Base-by-base conservation (phyloP, 495 filamentous ascomycete genomes). In the Corynascus novoguineensis region DNA sequence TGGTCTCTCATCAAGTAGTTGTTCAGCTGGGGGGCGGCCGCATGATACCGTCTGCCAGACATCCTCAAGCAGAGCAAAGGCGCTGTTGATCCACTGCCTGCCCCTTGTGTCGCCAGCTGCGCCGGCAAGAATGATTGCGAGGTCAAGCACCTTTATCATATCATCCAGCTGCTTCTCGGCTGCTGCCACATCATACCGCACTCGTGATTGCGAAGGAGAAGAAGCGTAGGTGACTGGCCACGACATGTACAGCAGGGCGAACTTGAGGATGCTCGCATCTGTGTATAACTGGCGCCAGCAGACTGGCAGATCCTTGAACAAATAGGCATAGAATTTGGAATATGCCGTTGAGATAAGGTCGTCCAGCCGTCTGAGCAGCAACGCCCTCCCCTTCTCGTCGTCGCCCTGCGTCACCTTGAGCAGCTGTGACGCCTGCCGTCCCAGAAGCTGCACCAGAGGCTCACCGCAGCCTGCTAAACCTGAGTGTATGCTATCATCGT, bases 231-330 rank as follows among this genome's bases (percentile, higher is more conserved):
- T 34, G n/a, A 52, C 17, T n/a, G 29, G 22, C 12, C 24, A 55
- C 10, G 55, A 37, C 27, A 60, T 31, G 49, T 62, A 82, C 64
- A 54, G 78, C 77, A 70, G 28, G 25, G 64, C 64, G 53, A 76
- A 76, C 57, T 86, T 84, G 59, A 87, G 66, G 17, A 95, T 79
- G 44, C 81, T 83, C 24, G 87, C 89, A 62, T 93, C 87, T 0
- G 86, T 89, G 68, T 87, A 95, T 12, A 95, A 73, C 49, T 83
- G 77, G 15, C 83, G 78, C 90, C 90, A 96, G 66, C 83, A 86
- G 2, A 60, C 48, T 0, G 89, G 83, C 5, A 95, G 87, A 57
- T 89, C 79, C 61, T 81, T 83, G 72, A 86, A 96, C 5, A 86
- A 80, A 57, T 81, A 93, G 4, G 86, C 81, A 62, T 88, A 87